These are phyloP conservation scores for Eutypella sp. DNA, from an alignment of 2,329 filamentous ascomycete genomes.

Conservation along the genomic window DNA sequence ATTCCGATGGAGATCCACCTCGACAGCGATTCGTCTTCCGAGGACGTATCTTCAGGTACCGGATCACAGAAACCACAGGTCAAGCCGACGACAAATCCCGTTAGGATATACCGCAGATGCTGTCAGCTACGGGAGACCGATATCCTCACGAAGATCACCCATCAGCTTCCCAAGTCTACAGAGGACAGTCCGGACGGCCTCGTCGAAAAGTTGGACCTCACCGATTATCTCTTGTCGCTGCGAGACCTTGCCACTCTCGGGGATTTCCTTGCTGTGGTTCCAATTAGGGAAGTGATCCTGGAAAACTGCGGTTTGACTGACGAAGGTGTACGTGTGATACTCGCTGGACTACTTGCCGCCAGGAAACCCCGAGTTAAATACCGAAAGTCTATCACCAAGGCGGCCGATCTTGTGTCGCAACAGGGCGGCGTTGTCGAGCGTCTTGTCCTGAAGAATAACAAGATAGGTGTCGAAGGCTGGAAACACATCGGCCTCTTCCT, in stretches of 20 bases:
- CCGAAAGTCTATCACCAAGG: slow-evolving; percentile 36
- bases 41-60: slow-evolving; percentile 23
- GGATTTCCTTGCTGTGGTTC: slow-evolving; percentile 91
- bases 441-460: slow-evolving; percentile 86
- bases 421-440: slow-evolving; percentile 77
- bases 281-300: slow-evolving; percentile 77
- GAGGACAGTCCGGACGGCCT: slow-evolving; percentile 65
- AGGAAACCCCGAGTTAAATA: slow-evolving; percentile 59
- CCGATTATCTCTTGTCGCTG: slow-evolving; percentile 76
- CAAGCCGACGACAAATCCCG: slow-evolving; percentile 81
- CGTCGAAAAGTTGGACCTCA: slow-evolving; percentile 77
- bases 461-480: slow-evolving; percentile 84
- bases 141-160: slow-evolving; percentile 84
- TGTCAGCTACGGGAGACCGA: slow-evolving; percentile 91
- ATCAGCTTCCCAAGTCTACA: slow-evolving; percentile 72
- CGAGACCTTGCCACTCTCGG: slow-evolving; percentile 82
- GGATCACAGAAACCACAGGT: slow-evolving; percentile 50
- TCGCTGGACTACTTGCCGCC: slow-evolving; percentile 79
- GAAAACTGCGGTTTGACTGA: slow-evolving; percentile 86
- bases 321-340: slow-evolving; percentile 78
- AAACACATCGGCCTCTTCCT: slow-evolving; percentile 85
- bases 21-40: slow-evolving; percentile 57
- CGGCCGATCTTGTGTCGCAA: slow-evolving; percentile 36
- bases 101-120: slow-evolving; percentile 88
- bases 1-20: slow-evolving; percentile 78